Percentiles rank a stretch among this genome's conserved stretches.
Conservation (phyloP, 495 filamentous ascomycete species). For the Podospora appendiculata region DNA sequence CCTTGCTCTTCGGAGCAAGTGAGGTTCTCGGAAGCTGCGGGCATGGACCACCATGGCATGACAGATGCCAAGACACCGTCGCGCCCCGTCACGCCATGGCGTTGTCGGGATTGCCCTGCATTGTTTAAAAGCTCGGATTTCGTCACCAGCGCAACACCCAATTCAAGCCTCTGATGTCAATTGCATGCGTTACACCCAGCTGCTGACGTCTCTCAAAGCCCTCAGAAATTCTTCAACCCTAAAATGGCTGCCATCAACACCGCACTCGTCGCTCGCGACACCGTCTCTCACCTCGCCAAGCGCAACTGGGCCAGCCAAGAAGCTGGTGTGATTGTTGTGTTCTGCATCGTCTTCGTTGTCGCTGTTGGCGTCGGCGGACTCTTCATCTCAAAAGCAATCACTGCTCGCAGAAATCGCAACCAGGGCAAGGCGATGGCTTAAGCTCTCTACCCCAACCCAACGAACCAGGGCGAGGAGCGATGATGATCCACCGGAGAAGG, state of each 20-base stretch:
- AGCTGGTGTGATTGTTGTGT: conserved; percentile 50
- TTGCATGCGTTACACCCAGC: not conserved
- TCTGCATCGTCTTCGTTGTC: conserved; percentile 51
- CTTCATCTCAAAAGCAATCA: conserved; percentile 35
- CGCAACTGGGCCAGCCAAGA: conserved; percentile 46
- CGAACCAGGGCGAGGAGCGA: not conserved
- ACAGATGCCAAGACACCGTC: no score
- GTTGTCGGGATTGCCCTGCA: no score
- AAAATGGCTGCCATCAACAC: conserved; percentile 42
- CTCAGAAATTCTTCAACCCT: not conserved
- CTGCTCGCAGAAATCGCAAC: conserved; percentile 18
- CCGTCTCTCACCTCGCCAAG: conserved; percentile 35
- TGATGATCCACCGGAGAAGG: not conserved
- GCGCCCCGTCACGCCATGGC: no score
- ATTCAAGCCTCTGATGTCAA: no score
- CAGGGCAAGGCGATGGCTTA: not conserved
- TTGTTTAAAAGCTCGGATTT: no score
- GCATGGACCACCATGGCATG: no score
- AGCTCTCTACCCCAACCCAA: not conserved
- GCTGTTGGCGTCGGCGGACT: conserved; percentile 37
- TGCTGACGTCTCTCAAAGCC: not conserved
- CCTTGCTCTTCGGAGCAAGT: no score
- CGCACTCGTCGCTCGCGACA: conserved; percentile 40
- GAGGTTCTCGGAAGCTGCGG: no score
- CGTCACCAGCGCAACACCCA: no score